Evolutionary conservation across 805 yeast species (phyloP), one percentile per base, ranked within the genome.

Genomic region (Isabelozyma rhagii): DNA sequence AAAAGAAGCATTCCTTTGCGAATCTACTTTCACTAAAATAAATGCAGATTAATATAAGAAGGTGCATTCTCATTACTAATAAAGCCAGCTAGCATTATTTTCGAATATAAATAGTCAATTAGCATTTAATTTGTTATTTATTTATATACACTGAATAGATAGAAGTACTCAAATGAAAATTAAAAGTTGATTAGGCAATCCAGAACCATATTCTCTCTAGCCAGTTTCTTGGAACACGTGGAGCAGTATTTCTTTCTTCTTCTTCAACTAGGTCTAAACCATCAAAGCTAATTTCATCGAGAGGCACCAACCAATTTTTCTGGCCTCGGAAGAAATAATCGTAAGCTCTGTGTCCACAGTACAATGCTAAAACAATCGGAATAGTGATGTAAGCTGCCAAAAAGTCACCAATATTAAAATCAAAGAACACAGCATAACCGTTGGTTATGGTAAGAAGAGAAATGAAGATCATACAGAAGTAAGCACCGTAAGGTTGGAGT

Each of bases 311-410:
- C 74, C 80, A 75, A 45, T 57, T 54, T 39, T 52, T 60, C 14
- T 57, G 60, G 3, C 68, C 69, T 6, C 62, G 55, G n/a, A 21
- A 44, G 47, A 57, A 53, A 51, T 55, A 71, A 38, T 70, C 67
- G 65, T 74, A 81, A 5, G 74, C 5, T 57, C 81, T 79, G 67
- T 85, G 90, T 6, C 83, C 87, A 42, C 78, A 52, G 63, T 81
- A 85, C 43, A 86, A 68, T 4, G 68, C 67, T 3, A 79, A 51
- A 54, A 82, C 75, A 50, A 80, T 73, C 36, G 86, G 88, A 45
- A 86, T 61, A 0, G 90, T 85, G 51, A 86, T 74, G 66, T 86
- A 86, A 8, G 91, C 87, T 34, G 92, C 91, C 46, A 86, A 67
- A 57, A 86, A 86, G 62, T 83, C 84, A 6, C 79, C 64, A 0